Base-by-base conservation (phyloP, 2,329 filamentous ascomycete species). In the Alternaria sp. region DNA sequence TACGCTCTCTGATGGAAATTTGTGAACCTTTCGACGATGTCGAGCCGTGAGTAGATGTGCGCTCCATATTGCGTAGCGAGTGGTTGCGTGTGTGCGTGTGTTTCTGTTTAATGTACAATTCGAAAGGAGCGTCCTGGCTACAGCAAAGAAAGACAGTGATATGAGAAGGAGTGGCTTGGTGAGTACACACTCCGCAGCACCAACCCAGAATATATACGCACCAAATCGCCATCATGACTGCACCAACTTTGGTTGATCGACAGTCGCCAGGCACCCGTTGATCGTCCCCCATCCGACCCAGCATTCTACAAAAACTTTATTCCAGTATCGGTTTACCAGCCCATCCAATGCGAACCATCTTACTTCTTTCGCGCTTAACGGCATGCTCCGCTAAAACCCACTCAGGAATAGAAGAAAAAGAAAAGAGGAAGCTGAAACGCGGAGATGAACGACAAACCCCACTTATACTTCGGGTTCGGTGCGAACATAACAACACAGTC, bases 221-320 rank as follows among this genome's bases (percentile, higher is more conserved):
- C 46, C 18, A 36, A 36, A 16, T 20, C 18, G 16, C 8, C 18
- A 48, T 18, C 30, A 12, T 11, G 28, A 24, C 30, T 48, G 18
- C 30, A 12, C 34, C 30, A 48, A 48, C 18, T 48, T 36, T 48
- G 46, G 46, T 48, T 48, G 30, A 48, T 36, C 46, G 46, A 16
- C 46, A 11, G 28, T 48, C 46, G 32, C 12, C 18, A 24, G 46
- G 32, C 46, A 41, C 14, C 1, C 12, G 44, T 18, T 14, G 28
- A 34, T 36, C 18, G 18, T 36, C 14, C 30, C 46, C 46, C 18
- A 48, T 43, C 12, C 41, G 14, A 11, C 41, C 41, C 41, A 43
- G 22, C 41, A 22, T 41, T 22, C 38, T 41, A 6, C 18, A 12
- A 12, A 41, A 48, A 36, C 46, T n/a, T 20, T 36, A 36, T 48